These are phyloP conservation scores for Hyparrhenia diplandra DNA, from an alignment of 176 grass and related monocot genomes.

Conservation along the genomic window DNA sequence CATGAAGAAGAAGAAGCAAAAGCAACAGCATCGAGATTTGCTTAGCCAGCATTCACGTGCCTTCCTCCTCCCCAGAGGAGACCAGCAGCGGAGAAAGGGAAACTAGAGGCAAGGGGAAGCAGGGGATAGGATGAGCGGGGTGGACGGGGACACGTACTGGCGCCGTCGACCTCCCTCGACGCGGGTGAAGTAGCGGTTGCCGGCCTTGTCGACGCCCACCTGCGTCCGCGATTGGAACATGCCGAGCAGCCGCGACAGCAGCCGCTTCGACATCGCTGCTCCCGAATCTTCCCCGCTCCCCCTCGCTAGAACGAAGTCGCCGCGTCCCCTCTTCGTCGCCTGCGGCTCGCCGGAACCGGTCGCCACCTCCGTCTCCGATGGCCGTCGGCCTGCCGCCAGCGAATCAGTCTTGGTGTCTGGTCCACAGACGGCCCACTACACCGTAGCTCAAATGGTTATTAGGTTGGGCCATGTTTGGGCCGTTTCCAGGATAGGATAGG, in stretches of 20 bases:
- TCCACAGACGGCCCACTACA: neutral
- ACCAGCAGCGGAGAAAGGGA: too few species aligned
- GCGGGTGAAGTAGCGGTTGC: conserved; percentile 80
- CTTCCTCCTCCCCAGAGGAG: neutral
- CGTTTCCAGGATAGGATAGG: neutral
- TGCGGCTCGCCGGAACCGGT: neutral
- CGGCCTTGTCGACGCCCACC: conserved; percentile 75
- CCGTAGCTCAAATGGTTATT: neutral
- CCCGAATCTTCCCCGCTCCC: neutral
- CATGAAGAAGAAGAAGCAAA: neutral
- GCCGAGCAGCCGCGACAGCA: conserved; percentile 59
- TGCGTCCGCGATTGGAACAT: conserved; percentile 63
- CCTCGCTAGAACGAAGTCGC: neutral
- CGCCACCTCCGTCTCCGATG: neutral
- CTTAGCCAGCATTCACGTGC: neutral
- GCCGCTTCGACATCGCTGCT: conserved; percentile 58
- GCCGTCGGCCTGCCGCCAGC: neutral
- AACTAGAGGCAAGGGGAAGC: neutral
- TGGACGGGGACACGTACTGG: conserved; percentile 33
- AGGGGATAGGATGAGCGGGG: neutral
- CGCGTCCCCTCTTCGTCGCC: neutral
- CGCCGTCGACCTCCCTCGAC: conserved; percentile 68
- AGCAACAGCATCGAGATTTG: neutral
- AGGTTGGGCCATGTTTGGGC: neutral
- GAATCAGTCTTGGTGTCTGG: neutral